phyloP scores from a whole-genome alignment of 306 rosid species.

The Quercus suber region DNA sequence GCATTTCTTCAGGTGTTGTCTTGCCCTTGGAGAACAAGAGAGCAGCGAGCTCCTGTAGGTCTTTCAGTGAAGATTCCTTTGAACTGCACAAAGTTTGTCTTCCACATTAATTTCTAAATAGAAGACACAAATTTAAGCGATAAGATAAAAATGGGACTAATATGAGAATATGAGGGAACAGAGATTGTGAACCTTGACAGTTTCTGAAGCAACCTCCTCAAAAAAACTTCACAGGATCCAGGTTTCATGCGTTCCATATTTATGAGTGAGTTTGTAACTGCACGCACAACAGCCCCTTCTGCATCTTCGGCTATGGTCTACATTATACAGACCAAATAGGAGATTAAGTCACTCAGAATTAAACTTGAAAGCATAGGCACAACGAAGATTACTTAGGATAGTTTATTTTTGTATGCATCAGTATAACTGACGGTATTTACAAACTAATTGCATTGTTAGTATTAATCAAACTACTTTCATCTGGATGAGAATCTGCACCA shows the following conservation, averaged over 20 bases:
- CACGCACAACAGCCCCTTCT: slow-evolving; percentile 51
- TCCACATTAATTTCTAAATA: neutral
- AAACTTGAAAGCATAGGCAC: neutral
- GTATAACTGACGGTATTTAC: neutral
- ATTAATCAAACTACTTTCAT: neutral
- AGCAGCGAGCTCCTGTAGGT: slow-evolving; percentile 68
- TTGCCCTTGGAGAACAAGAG: slow-evolving; percentile 49
- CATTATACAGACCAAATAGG: slow-evolving; percentile 9
- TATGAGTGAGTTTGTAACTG: slow-evolving; percentile 60
- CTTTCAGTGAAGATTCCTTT: slow-evolving; percentile 73
- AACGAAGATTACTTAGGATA: neutral
- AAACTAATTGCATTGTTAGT: neutral
- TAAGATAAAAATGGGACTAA: neutral
- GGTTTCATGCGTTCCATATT: slow-evolving; percentile 76
- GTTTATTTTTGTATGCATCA: neutral
- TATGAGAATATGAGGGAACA: neutral
- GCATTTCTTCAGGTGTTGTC: slow-evolving; percentile 48
- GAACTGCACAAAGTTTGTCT: slow-evolving; percentile 49
- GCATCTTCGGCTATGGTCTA: slow-evolving; percentile 74
- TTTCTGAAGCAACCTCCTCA: slow-evolving; percentile 70
- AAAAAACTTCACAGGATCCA: slow-evolving; percentile 70
- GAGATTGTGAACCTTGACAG: slow-evolving; percentile 63
- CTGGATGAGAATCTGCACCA: neutral
- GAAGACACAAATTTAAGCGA: neutral
- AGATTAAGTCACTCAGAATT: neutral